Conservation (phyloP, 1,284 basidiomycete species). For the Trichosporon coremiiforme region DNA sequence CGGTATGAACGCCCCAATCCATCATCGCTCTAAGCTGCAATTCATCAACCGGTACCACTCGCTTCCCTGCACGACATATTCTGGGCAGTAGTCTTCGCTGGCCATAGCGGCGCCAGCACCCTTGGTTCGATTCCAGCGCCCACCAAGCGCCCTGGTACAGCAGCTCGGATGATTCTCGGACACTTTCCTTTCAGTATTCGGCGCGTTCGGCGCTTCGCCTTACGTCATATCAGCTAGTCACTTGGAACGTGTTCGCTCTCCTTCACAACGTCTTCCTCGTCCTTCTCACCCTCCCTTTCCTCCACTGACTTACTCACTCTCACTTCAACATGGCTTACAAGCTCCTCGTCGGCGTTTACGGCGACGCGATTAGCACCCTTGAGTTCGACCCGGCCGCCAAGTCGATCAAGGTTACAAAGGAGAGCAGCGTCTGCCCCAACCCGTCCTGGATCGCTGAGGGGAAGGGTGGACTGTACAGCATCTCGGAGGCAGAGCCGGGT, state of each 20-base stretch:
- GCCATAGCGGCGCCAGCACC: not conserved
- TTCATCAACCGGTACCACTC: not conserved
- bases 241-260: not conserved
- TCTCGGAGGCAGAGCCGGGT: not conserved
- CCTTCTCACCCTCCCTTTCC: not conserved
- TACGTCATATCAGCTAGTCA: not conserved
- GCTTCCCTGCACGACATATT: not conserved
- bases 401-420: not conserved
- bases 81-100: not conserved
- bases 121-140: not conserved
- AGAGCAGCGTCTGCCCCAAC: not conserved
- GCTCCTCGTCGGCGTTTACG: not conserved
- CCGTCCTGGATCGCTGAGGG: not conserved
- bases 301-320: not conserved
- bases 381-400: slow-evolving; percentile 7
- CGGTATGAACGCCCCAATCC: not conserved
- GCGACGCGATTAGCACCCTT: not conserved
- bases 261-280: not conserved
- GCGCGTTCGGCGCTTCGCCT: not conserved
- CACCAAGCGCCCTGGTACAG: not conserved
- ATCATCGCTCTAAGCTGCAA: not conserved
- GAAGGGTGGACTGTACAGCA: not conserved
- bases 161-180: not conserved
- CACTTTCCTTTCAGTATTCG: not conserved
- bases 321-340: not conserved